Conservation (phyloP, 2,329 filamentous ascomycete species). For the Aspergillus flavus region DNA sequence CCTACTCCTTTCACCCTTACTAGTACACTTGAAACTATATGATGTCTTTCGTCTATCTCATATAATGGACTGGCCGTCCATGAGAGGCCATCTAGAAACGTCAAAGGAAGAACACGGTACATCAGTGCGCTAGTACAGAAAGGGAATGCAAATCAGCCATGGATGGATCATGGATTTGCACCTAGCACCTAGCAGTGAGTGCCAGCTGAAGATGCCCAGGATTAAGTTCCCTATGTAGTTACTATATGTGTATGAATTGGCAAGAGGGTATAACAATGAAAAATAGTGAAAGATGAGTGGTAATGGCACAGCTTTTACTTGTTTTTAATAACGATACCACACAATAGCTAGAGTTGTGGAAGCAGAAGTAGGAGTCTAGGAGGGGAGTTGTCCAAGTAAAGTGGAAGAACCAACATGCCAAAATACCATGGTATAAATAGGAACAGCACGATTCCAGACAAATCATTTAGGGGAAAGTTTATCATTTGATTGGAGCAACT, state of each 20-base stretch:
- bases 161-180: too few species aligned
- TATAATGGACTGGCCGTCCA: background rate
- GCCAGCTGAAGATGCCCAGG: background rate
- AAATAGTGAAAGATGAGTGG: background rate
- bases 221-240: background rate
- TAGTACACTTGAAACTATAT: background rate
- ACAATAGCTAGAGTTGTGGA: background rate
- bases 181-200: background rate
- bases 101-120: background rate
- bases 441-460: background rate
- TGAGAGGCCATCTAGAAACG: background rate
- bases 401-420: background rate
- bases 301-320: background rate
- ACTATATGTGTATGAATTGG: background rate
- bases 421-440: background rate
- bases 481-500: conserved; percentile 17
- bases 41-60: background rate
- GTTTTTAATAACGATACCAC: background rate
- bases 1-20: background rate
- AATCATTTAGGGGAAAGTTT: conserved; percentile 5
- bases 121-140: background rate
- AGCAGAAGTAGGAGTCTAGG: background rate
- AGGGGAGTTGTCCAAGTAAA: too few species aligned
- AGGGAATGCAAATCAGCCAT: background rate
- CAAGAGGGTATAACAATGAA: background rate